These are phyloP conservation scores for Ophiostoma perfectum DNA, from an alignment of 2,329 filamentous ascomycete species.

Conservation along the genomic window DNA sequence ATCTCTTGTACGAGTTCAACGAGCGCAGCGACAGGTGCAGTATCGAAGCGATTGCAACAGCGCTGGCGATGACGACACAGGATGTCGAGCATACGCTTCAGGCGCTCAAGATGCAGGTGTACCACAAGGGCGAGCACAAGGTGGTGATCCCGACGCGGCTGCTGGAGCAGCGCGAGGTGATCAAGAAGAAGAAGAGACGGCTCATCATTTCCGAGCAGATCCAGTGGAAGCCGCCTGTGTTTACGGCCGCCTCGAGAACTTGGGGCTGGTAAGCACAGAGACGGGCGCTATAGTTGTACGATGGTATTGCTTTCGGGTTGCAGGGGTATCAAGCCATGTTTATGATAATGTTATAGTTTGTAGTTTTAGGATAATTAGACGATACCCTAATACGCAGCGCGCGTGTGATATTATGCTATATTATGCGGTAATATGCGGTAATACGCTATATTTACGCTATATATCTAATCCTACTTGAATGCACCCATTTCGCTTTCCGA, in stretches of 20 bases:
- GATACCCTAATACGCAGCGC: neutral
- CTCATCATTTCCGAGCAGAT: conserved; percentile 72
- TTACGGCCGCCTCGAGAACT: conserved; percentile 80
- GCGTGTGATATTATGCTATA: no score
- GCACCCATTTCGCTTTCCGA: neutral
- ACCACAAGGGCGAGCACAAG: conserved; percentile 94
- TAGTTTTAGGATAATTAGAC: conserved; percentile 4
- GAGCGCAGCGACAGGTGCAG: conserved; percentile 67
- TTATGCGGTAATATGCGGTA: no score
- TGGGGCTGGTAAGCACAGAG: conserved; percentile 74
- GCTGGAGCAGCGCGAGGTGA: conserved; percentile 71
- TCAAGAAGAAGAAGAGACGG: conserved; percentile 70
- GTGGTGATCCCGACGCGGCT: conserved; percentile 85
- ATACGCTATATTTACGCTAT: neutral
- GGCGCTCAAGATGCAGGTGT: conserved; percentile 89
- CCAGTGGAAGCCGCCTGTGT: conserved; percentile 94
- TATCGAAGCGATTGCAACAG: conserved; percentile 74
- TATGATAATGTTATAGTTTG: neutral
- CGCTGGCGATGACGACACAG: conserved; percentile 91
- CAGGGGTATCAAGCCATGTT: no score
- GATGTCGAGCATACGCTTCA: conserved; percentile 94
- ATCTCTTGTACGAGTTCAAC: conserved; percentile 69
- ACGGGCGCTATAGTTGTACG: no score
- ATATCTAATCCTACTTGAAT: conserved; percentile 20
- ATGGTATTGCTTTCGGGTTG: no score